Evolutionary conservation across 176 grass and related monocot species (phyloP), one percentile per base, ranked within the genome.

Genomic region (Oryza officinalis): DNA sequence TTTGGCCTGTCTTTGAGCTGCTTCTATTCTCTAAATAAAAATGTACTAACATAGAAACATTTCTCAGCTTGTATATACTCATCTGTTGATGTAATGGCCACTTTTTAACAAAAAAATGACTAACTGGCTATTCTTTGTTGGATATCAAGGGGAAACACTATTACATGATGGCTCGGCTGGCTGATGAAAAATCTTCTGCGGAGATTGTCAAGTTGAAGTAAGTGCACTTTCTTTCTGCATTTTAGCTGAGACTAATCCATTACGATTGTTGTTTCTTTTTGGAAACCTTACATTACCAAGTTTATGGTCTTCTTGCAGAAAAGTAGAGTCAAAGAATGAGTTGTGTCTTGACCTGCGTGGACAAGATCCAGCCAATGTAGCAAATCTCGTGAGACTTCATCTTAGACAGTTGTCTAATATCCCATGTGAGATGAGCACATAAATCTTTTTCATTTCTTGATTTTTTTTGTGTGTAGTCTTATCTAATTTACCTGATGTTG

Each of bases 341-440:
- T 11, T 92, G 30, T 81, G 46, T 74, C 84, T 94, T 91, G 86
- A 94, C 85, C 79, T 95, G 69, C 75, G 54, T 72, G 22, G 43
- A 37, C 79, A 84, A 84, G 76, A 81, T 84, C 59, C 90, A 54
- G 80, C 83, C 84, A 88, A 95, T 9, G 82, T 92, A n/a, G 72
- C 86, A 75, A 84, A 91, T 86, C 74, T 93, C 65, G 71, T 94
- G 74, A 93, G 92, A 63, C 77, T 94, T 60, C 88, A 88, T 92
- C 78, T 98, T 77, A 85, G 61, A 41, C 83, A 90, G 27, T 75
- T 97, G 86, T 84, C 92, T 63, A 91, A 93, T 82, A 98, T 94
- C 85, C 92, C 95, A 80, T 81, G 95, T 98, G 88, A 94, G 89
- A 74, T 76, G 23, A 57, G 17, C 76, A 31, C 25, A 86, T 46